These are phyloP conservation scores for Carex scoparia DNA, from an alignment of 176 grass and related monocot species.

Conservation along the genomic window DNA sequence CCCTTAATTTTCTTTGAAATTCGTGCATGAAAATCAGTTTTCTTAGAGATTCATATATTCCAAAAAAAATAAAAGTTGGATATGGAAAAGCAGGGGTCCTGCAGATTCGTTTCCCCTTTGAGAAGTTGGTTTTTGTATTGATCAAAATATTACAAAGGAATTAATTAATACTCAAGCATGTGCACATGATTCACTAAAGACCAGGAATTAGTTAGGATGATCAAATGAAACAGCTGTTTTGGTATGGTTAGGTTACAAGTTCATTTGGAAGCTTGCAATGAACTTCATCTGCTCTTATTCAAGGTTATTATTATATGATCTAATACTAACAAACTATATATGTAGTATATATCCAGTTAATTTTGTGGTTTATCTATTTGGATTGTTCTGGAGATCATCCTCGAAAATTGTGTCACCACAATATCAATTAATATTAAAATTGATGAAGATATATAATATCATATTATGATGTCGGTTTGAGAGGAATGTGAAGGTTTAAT, in stretches of 20 bases:
- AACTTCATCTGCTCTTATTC: background rate
- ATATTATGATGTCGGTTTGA: too few relatives aligned
- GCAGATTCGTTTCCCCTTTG: background rate
- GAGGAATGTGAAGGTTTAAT: too few relatives aligned
- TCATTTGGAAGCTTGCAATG: background rate
- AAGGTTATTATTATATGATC: background rate
- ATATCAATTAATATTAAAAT: too few relatives aligned
- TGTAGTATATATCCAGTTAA: background rate
- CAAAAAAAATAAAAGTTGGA: too few relatives aligned
- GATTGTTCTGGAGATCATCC: too few relatives aligned
- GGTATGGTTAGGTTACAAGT: slow-evolving; percentile 8
- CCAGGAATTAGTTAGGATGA: slow-evolving; percentile 12
- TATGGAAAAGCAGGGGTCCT: too few relatives aligned
- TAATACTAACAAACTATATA: background rate
- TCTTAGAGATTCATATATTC: too few relatives aligned
- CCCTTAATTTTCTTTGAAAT: too few relatives aligned
- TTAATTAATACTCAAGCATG: background rate
- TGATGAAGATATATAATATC: too few relatives aligned
- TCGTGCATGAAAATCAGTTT: too few relatives aligned
- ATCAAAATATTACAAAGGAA: background rate
- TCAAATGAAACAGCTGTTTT: background rate
- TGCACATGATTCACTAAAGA: background rate
- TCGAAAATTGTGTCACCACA: too few relatives aligned
- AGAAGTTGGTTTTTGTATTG: background rate
- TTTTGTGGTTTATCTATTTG: too few relatives aligned